These are phyloP conservation scores for Hymenotorrendiella dingleyae DNA, from an alignment of 2,329 filamentous ascomycete genomes.

Conservation along the genomic window DNA sequence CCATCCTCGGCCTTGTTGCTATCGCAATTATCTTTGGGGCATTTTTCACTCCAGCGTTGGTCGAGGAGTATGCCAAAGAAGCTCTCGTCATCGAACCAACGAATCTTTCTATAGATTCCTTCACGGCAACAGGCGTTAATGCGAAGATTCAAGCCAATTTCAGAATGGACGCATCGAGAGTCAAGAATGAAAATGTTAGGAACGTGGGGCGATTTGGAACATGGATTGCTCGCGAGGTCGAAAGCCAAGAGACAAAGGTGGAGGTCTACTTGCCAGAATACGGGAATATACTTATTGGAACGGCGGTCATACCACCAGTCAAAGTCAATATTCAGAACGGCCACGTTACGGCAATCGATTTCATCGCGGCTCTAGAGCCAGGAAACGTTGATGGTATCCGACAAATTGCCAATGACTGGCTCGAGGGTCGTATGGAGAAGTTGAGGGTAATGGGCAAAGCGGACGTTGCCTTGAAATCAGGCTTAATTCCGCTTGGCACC, in stretches of 20 bases:
- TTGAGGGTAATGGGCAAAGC: constrained; percentile 70
- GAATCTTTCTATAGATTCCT: constrained; percentile 76
- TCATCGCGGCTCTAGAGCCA: constrained; percentile 69
- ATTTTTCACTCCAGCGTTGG: constrained; percentile 73
- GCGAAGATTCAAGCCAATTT: constrained; percentile 80
- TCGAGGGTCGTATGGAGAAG: constrained; percentile 68
- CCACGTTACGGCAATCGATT: constrained; percentile 69
- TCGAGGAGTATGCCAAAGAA: constrained; percentile 81
- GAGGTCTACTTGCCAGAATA: constrained; percentile 80
- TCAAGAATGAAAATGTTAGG: constrained; percentile 64
- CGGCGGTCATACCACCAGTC: constrained; percentile 68
- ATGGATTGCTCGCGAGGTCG: constrained; percentile 71
- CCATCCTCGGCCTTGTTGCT: constrained; percentile 55
- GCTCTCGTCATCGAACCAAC: constrained; percentile 78
- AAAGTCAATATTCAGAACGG: constrained; percentile 73
- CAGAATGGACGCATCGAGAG: constrained; percentile 69
- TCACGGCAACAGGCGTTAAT: constrained; percentile 71
- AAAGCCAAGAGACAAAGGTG: constrained; percentile 66
- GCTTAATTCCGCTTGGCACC: constrained; percentile 71
- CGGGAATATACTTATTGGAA: constrained; percentile 69
- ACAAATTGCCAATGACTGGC: constrained; percentile 78
- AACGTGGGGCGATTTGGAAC: constrained; percentile 73
- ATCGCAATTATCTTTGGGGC: constrained; percentile 68
- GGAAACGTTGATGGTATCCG: constrained; percentile 74
- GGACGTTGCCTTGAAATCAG: constrained; percentile 68